Evolutionary conservation across 2,329 filamentous ascomycete genomes (phyloP).

Genomic region (Rugonectria rugulosa): DNA sequence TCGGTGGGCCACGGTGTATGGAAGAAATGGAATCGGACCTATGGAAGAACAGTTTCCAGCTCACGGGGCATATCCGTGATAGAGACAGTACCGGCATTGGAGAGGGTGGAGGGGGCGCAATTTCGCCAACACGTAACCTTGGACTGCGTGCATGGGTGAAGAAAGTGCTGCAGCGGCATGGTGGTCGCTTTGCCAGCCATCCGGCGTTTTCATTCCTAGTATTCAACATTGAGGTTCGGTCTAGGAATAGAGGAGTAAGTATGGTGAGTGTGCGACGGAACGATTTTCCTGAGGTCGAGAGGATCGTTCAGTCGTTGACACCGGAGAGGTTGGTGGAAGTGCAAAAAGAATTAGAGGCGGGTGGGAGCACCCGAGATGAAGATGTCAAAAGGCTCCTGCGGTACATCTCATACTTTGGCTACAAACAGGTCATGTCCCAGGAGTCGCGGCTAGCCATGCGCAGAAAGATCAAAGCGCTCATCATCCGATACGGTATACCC

Average conservation of each 20-base stretch:
- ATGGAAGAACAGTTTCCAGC: neutral
- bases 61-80: neutral
- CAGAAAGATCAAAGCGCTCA: conserved; percentile 14
- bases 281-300: conserved; percentile 1
- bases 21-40: conserved; percentile 1
- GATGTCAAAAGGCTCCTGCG: conserved; percentile 13
- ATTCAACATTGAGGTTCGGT: conserved; percentile 7
- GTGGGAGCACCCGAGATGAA: neutral
- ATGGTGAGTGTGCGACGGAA: neutral
- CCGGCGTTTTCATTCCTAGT: conserved; percentile 5
- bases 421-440: conserved; percentile 7
- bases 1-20: neutral
- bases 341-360: conserved; percentile 1
- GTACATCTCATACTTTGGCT: conserved; percentile 6
- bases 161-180: neutral
- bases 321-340: neutral
- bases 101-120: neutral
- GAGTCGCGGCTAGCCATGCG: conserved; percentile 6
- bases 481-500: conserved; percentile 14
- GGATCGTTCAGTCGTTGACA: neutral
- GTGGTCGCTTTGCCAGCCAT: too few species aligned
- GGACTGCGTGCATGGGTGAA: conserved; percentile 3
- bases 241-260: conserved; percentile 5
- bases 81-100: neutral
- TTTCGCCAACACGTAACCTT: conserved; percentile 2